Evolutionary conservation across 108 stramenopile species (phyloP).

Genomic region (Pseudonitzschia delicatissima): DNA sequence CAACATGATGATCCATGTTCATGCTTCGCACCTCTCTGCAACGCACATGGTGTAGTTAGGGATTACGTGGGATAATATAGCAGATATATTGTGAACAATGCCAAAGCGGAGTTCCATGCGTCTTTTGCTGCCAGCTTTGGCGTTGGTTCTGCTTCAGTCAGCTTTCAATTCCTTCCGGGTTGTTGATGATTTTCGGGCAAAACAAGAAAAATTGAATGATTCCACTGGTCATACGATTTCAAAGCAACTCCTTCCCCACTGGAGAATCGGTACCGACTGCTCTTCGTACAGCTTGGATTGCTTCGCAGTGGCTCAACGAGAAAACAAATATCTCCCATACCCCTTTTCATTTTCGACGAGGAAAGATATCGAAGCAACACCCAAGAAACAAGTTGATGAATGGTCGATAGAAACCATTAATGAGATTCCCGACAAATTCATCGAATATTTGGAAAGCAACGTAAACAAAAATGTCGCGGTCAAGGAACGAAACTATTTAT

Average conservation of each 20-base stretch:
- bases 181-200: too few species aligned
- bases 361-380: neutral
- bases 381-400: neutral
- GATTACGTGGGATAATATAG: too few species aligned
- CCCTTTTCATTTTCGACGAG: neutral
- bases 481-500: neutral
- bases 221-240: too few species aligned
- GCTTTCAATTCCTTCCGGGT: too few species aligned
- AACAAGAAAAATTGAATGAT: too few species aligned
- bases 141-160: too few species aligned
- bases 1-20: too few species aligned
- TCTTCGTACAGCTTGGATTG: slow-evolving; percentile 14
- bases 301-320: neutral
- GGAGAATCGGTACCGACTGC: slow-evolving; percentile 10
- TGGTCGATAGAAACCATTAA: neutral
- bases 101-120: too few species aligned
- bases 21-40: too few species aligned
- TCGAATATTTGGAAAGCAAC: slow-evolving; percentile 1
- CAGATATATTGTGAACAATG: too few species aligned
- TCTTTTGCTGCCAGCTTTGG: too few species aligned
- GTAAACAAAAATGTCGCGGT: neutral
- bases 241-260: slow-evolving; percentile 8
- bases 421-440: neutral
- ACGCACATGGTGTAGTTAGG: too few species aligned
- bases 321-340: slow-evolving; percentile 7